phyloP scores from a whole-genome alignment of 2,329 filamentous ascomycete genomes.

The Paecilomyces niveus region DNA sequence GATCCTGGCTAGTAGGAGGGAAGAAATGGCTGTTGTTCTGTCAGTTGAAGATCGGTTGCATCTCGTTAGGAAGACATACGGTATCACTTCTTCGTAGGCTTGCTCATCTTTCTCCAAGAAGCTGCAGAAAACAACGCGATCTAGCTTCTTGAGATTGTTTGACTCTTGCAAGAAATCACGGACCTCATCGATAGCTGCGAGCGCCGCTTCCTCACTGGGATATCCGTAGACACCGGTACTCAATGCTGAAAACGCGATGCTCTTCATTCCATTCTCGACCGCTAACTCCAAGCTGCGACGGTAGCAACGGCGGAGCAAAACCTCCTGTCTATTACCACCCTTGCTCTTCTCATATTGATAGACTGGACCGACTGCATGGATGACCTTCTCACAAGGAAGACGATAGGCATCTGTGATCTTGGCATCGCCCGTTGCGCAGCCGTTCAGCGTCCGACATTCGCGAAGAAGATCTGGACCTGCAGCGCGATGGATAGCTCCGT shows the following conservation, averaged over 20 bases:
- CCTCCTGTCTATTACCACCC: slow-evolving; percentile 27
- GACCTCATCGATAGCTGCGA: slow-evolving; percentile 59
- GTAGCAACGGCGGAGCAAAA: slow-evolving; percentile 61
- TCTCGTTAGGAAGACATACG: slow-evolving; percentile 52
- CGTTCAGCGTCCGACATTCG: slow-evolving; percentile 65
- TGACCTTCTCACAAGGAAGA: slow-evolving; percentile 70
- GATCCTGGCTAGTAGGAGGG: slow-evolving; percentile 37
- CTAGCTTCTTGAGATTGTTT: slow-evolving; percentile 43
- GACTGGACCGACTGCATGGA: slow-evolving; percentile 85
- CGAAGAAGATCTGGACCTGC: slow-evolving; percentile 62
- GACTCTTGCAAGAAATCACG: slow-evolving; percentile 45
- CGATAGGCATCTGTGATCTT: slow-evolving; percentile 76
- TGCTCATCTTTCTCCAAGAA: slow-evolving; percentile 71
- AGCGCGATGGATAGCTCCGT: slow-evolving; percentile 77
- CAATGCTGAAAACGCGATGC: slow-evolving; percentile 74
- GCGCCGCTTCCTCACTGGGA: slow-evolving; percentile 64
- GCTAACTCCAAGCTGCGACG: slow-evolving; percentile 64
- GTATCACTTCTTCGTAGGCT: slow-evolving; percentile 63
- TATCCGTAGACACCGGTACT: slow-evolving; percentile 91
- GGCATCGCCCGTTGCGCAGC: slow-evolving; percentile 70
- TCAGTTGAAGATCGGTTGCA: slow-evolving; percentile 3
- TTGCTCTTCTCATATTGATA: slow-evolving; percentile 45
- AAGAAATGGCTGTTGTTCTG: slow-evolving; percentile 39
- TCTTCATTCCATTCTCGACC: slow-evolving; percentile 56
- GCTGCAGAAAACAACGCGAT: slow-evolving; percentile 76